Base-by-base conservation (phyloP, 2,329 filamentous ascomycete species). In the Fusarium abutilonis region DNA sequence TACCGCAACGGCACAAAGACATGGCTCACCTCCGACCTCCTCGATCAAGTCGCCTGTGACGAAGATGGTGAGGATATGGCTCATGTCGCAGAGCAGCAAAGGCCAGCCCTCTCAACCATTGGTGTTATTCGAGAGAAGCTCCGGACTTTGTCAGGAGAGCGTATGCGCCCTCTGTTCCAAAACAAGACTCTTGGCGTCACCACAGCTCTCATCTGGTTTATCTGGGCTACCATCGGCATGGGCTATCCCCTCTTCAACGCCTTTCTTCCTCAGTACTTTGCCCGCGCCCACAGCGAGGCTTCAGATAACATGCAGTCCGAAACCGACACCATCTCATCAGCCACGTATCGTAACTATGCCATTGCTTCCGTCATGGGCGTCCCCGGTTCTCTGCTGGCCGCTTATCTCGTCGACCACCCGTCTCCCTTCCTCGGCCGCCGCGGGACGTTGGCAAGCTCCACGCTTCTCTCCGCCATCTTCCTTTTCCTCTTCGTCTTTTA, bases 211-310 rank as follows among this genome's bases (percentile, higher is more conserved):
- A 79, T 94, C 43, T 93, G 90, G 90, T 90, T 93, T 75, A 88
- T 87, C 73, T 96, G 92, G 92, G 83, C 88, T 0, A 88, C 86
- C 13, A 93, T 96, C 65, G 92, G 92, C 57, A 90, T 96, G 86
- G 91, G 88, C 3, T 96, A 94, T 71, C 92, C 91, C 1, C 84
- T 96, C 2, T 96, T 94, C 83, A 95, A 95, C 75, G 89, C 90
- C 48, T 96, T 96, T 77, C 82, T 96, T n/a, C 92, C 92, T 0
- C 90, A 95, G 67, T 95, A 95, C 71, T 85, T 96, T 56, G 85
- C 87, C 21, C 75, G 71, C 32, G 83, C 86, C 52, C 83, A 85
- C 23, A 76, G 76, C 31, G 79, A 64, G 15, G 53, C 65, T 31
- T 64, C 60, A 11, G 72, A 65, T 4, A 61, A 54, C n/a, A 49